Base-by-base conservation (phyloP, 441 rosid genomes). In the Eutrema salsugineum region DNA sequence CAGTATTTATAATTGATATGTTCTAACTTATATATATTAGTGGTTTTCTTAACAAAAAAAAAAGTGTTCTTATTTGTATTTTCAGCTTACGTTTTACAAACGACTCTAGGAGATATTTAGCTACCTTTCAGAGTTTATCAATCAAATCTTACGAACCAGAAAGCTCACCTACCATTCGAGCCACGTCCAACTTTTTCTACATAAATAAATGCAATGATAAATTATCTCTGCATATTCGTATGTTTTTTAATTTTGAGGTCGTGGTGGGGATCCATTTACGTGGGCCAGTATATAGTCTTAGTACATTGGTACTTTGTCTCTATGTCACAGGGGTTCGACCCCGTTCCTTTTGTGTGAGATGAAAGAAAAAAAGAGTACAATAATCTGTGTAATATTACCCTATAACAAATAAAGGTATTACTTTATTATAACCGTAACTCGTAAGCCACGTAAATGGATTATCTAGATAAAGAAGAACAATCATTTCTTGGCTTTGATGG, bases 131-230 rank as follows among this genome's bases (percentile, higher is more conserved):
- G 4, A 24, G 16, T 22, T 19, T 20, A 32, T 32, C 55, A 32
- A 10, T 28, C 44, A 20, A 44, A 56, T 20, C 27, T 35, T 11
- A 46, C 56, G 17, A 56, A 44, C 64, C 8, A 33, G 11, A 44
- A 33, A 33, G 14, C 15, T 57, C 57, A 68, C 73, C 66, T 16
- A 46, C 73, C 73, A 35, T 11, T 46, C 65, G 44, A 55, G n/a
- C n/a, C n/a, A n/a, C n/a, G n/a, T n/a, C 16, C 43, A 54, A 54
- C 62, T 3, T 43, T 17, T 44, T 14, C 16, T 32, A 19, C 44
- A 5, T n/a, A 42, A 42, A 42, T 54, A 17, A 54, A 42, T 43
- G 39, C 39, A 15, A 10, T 24, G 16, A 49, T 38, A 3, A 28
- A 1, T 8, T 64, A 35, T 2, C 7, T 11, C 16, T 19, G 38